These are phyloP conservation scores for Aspergillus sp. DNA, from an alignment of 2,329 filamentous ascomycete species.

Conservation along the genomic window DNA sequence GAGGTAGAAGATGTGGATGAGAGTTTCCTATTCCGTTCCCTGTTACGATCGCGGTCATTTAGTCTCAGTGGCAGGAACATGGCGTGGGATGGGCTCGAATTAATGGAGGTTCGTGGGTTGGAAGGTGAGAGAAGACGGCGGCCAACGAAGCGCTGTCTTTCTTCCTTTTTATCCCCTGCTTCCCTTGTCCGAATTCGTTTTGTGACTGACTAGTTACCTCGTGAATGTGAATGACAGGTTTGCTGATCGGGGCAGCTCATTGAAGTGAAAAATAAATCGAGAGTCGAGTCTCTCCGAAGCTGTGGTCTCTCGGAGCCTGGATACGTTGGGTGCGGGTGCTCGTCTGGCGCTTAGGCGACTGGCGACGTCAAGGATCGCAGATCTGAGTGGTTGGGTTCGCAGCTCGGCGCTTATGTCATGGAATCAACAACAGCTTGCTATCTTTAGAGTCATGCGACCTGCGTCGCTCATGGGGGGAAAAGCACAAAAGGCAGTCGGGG, in stretches of 20 bases:
- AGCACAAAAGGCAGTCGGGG: neutral
- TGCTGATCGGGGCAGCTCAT: constrained; percentile 3
- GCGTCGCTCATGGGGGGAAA: constrained; percentile 14
- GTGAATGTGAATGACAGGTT: constrained; percentile 9
- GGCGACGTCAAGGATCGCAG: constrained; percentile 13
- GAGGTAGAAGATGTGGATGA: constrained; percentile 27
- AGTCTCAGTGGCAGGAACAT: constrained; percentile 42
- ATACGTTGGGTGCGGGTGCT: neutral
- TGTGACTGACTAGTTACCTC: constrained; percentile 26
- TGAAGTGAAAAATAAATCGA: constrained; percentile 2
- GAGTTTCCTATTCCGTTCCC: constrained; percentile 27
- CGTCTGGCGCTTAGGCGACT: constrained; percentile 33
- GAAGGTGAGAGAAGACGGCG: constrained; percentile 19
- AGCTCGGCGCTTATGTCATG: constrained; percentile 30
- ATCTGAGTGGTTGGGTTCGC: constrained; percentile 27
- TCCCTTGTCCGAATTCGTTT: constrained; percentile 13
- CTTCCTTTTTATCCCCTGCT: constrained; percentile 14
- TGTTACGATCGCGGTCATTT: constrained; percentile 35
- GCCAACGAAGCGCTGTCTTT: constrained; percentile 11
- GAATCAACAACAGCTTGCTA: constrained; percentile 21
- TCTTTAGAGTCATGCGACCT: constrained; percentile 27
- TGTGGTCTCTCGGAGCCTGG: constrained; percentile 2
- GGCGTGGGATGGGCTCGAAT: constrained; percentile 26
- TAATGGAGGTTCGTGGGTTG: constrained; percentile 25
- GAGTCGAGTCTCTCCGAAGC: neutral